These are phyloP conservation scores for Erythrophleum fordii DNA, from an alignment of 306 rosid species.

Conservation along the genomic window DNA sequence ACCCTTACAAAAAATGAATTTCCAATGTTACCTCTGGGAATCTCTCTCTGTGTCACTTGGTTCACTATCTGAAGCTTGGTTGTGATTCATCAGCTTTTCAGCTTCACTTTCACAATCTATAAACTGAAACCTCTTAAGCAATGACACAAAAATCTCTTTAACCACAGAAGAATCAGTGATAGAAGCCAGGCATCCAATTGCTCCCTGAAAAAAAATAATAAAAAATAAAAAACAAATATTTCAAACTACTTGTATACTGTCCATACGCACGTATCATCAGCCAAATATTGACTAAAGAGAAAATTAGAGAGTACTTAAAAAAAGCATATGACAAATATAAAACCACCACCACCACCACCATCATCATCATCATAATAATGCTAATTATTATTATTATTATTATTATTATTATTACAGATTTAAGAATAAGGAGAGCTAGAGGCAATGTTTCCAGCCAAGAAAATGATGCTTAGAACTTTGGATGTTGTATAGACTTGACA, in stretches of 20 bases:
- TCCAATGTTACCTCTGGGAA: conserved; percentile 56
- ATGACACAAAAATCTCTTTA: conserved; percentile 57
- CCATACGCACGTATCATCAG: not conserved
- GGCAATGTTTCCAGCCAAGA: not conserved
- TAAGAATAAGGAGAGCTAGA: conserved; percentile 26
- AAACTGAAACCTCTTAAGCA: conserved; percentile 60
- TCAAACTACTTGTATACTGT: conserved; percentile 22
- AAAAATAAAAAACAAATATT: not conserved
- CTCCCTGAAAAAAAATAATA: conserved; percentile 66
- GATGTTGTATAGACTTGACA: not conserved
- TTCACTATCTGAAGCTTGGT: conserved; percentile 39
- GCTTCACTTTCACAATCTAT: conserved; percentile 50
- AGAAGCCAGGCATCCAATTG: conserved; percentile 86
- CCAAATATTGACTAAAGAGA: conserved; percentile 20
- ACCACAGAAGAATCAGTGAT: conserved; percentile 70
- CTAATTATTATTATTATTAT: not conserved
- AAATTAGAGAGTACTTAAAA: conserved; percentile 11
- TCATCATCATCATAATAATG: not conserved
- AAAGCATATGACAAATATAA: not conserved
- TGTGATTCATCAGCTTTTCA: conserved; percentile 43
- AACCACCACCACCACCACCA: too few species aligned
- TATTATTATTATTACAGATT: not conserved
- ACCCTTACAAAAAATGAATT: conserved; percentile 15
- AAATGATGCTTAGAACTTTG: not conserved
- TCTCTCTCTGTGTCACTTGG: conserved; percentile 51